phyloP scores from a whole-genome alignment of 2,329 filamentous ascomycete genomes.

The Paramyrothecium sp. region DNA sequence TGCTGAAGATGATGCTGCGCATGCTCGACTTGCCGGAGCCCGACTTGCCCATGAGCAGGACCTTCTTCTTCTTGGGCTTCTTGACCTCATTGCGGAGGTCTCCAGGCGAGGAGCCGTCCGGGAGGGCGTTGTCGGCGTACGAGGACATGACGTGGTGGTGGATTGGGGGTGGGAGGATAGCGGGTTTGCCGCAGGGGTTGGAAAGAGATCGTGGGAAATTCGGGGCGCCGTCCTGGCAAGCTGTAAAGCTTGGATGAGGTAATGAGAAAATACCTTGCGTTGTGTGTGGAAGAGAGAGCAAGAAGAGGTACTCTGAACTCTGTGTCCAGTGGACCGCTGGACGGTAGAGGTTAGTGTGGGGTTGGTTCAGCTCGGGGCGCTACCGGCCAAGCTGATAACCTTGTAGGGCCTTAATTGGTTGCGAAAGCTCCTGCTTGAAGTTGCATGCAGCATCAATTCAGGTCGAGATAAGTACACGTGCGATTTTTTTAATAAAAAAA shows the following conservation, averaged over 20 bases:
- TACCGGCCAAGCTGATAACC: too few relatives aligned
- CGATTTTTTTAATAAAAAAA: too few relatives aligned
- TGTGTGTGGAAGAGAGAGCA: not conserved
- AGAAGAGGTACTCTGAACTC: not conserved
- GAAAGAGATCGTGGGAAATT: too few relatives aligned
- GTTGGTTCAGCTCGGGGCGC: not conserved
- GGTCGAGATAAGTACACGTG: too few relatives aligned
- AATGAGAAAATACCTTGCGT: not conserved
- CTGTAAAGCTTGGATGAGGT: too few relatives aligned
- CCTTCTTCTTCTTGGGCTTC: conserved; percentile 82
- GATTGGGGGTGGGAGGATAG: not conserved
- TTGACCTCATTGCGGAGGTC: conserved; percentile 52
- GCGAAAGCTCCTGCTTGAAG: not conserved
- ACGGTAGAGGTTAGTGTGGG: not conserved
- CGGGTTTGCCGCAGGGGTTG: too few relatives aligned
- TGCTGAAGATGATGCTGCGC: conserved; percentile 98
- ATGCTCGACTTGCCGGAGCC: conserved; percentile 98
- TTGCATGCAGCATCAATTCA: too few relatives aligned
- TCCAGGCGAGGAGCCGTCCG: conserved; percentile 22
- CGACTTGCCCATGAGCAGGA: conserved; percentile 89
- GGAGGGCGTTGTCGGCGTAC: conserved; percentile 28
- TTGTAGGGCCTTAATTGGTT: not conserved
- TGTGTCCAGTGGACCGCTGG: not conserved
- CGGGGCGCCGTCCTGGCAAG: too few relatives aligned
- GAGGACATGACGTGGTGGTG: conserved; percentile 24